A percentile compares a stretch with the other conserved stretches of the same genome.
Evolutionary conservation across 306 rosid species (phyloP).

Genomic region (Casuarina glauca): DNA sequence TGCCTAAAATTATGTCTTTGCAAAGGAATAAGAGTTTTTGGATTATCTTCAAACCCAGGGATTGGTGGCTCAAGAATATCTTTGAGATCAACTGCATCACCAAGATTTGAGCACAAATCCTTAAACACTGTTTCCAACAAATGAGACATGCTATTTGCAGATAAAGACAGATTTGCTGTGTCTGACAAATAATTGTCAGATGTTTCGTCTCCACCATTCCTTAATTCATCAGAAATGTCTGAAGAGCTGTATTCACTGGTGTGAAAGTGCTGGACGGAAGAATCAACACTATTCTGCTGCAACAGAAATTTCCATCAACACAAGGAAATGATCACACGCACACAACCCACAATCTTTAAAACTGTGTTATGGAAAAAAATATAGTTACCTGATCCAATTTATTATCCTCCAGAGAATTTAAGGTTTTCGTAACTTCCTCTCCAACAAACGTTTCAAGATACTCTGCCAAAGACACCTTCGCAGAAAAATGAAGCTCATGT

Average conservation of each 20-base stretch:
- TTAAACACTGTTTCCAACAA: constrained; percentile 57
- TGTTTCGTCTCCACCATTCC: constrained; percentile 26
- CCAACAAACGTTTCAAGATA: constrained; percentile 47
- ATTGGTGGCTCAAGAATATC: constrained; percentile 54
- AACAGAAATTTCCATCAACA: constrained; percentile 30
- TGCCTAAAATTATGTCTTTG: constrained; percentile 49
- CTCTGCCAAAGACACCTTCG: constrained; percentile 48
- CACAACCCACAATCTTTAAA: not conserved
- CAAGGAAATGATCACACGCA: not conserved
- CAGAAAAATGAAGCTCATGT: constrained; percentile 68
- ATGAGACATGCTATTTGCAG: constrained; percentile 43
- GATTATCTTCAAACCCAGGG: constrained; percentile 63
- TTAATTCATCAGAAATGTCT: constrained; percentile 32
- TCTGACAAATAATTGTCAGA: constrained; percentile 31
- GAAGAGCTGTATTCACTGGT: constrained; percentile 28
- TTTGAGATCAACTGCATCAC: constrained; percentile 37
- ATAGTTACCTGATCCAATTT: constrained; percentile 50
- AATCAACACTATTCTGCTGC: constrained; percentile 49
- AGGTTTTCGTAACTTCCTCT: constrained; percentile 53
- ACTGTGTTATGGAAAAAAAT: not conserved
- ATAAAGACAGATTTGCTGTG: constrained; percentile 28
- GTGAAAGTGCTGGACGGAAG: constrained; percentile 1
- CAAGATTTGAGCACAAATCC: constrained; percentile 44
- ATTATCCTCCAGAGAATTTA: constrained; percentile 30
- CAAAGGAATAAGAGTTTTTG: constrained; percentile 27